phyloP scores from a whole-genome alignment of 768 basidiomycete species.

The Strobilomyces dryophilus region DNA sequence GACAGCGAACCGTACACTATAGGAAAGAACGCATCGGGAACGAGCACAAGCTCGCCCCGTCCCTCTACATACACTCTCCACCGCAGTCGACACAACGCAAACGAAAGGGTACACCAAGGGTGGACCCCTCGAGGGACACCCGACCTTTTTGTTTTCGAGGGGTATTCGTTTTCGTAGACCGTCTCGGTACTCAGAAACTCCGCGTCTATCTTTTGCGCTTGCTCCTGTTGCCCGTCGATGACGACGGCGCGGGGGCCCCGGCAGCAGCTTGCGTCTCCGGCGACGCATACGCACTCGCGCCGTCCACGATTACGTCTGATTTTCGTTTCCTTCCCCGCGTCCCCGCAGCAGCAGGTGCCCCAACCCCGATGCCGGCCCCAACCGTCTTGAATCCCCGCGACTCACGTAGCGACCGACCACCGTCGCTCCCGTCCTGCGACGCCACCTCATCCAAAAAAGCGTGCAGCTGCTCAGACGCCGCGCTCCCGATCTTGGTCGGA shows the following conservation, averaged over 20 bases:
- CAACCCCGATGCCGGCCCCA: background rate
- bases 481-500: constrained; percentile 25
- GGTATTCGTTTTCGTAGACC: background rate
- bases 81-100: background rate
- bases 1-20: background rate
- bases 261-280: background rate
- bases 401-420: background rate
- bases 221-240: constrained; percentile 15
- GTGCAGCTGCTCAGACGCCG: constrained; percentile 36
- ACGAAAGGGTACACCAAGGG: background rate
- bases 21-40: background rate
- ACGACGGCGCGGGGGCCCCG: background rate
- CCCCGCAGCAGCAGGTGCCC: background rate
- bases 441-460: constrained; percentile 43
- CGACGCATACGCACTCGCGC: background rate
- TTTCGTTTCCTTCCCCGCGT: constrained; percentile 37
- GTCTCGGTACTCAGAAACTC: background rate
- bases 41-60: background rate
- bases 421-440: constrained; percentile 28
- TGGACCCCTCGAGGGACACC: background rate
- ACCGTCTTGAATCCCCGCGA: constrained; percentile 5
- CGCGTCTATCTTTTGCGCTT: constrained; percentile 29
- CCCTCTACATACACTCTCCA: background rate
- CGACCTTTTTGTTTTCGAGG: background rate
- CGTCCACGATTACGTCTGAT: constrained; percentile 31